Base-by-base conservation (phyloP, 129 eudicot species). In the Pseudognaphalium luteoalbum region DNA sequence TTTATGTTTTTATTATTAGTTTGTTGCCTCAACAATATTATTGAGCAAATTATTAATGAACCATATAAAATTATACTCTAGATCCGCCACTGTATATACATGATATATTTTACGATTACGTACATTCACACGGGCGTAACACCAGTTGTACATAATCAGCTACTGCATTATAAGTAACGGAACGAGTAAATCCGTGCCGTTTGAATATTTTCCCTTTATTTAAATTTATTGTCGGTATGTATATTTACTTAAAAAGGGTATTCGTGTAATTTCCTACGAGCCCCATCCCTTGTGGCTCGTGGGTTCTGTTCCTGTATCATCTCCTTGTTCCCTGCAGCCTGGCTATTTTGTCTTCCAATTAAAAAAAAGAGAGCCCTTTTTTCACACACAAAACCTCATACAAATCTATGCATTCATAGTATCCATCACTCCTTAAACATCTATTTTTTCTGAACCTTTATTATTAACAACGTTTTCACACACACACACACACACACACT, bases 281-380 rank as follows among this genome's bases (percentile, higher is more conserved):
- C 82, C 77, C 77, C 35, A 35, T 21, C 14, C 15, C 77, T 21
- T 6, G 22, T 39, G 28, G 14, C 77, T 21, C 17, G 22, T 39
- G 28, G 14, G 57, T 73, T 17, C 70, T 60, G 66, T 60, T 60
- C 10, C 66, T 60, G 33, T 60, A 21, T 63, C 72, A 11, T 51
- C 72, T 20, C 60, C 47, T 29, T 67, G 41, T 51, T 63, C 58
- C 14, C 57, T 71, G 64, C 81, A 68, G 11, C 28, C 73, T 77
- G 75, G 52, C 77, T 61, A 70, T 68, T 68, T 77, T 77, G 76
- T 58, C 76, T 69, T 60, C 52, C 62, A 69, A 39, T 28, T 16
- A 69, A 78, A 69, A 78, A 21, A n/a, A n/a, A n/a, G n/a, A n/a
- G n/a, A n/a, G n/a, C n/a, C 65, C 71, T 20, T 28, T 47, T 30